Base-by-base conservation (phyloP, 352 stramenopile genomes). In the Globisporangium spinosum region DNA sequence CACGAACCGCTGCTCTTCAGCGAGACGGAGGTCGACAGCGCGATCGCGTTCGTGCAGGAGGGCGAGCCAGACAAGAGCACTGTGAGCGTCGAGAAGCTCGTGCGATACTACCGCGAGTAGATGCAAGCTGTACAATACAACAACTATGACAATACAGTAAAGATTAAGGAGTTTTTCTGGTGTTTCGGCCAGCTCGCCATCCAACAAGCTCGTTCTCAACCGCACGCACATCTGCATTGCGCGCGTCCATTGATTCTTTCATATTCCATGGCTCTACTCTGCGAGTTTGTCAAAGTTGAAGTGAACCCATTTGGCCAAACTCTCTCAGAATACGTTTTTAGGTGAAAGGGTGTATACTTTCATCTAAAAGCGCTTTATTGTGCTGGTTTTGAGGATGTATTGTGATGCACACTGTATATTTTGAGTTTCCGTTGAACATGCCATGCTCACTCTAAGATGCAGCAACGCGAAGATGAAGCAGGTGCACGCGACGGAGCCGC, bases 1-100 rank as follows among this genome's bases (percentile, higher is more conserved):
- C 79, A 89, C 51, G 86, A 94, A 71, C 83, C 86, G 45, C 71
- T 91, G 70, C 83, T 94, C 12, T 94, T 94, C 72, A 94, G 84
- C 62, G 74, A 83, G n/a, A 73, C 77, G 13, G 86, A 94, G 71
- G 89, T 89, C 40, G 70, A 84, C 58, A 77, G 74, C 40, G 83
- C 81, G 10, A 70, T 94, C 29, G 58, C 72, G 15, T 77, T 79
- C 25, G 78, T 76, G 23, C 76, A 85, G 64, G 75, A 87, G 10
- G 55, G 29, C 17, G 55, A 60, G 55, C 12, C 1, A 4, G 55
- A 67, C 69, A 74, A 71, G 49, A 76, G 53, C 45, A 74, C 47
- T 9, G 80, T 93, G 53, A 61, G 80, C 54, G 62, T 89, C 40
- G 82, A 90, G 54, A 89, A 88, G 71, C 71, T 91, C 56, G 80